These are phyloP conservation scores for Cercospora canescens DNA, from an alignment of 2,329 filamentous ascomycete genomes.

Conservation along the genomic window DNA sequence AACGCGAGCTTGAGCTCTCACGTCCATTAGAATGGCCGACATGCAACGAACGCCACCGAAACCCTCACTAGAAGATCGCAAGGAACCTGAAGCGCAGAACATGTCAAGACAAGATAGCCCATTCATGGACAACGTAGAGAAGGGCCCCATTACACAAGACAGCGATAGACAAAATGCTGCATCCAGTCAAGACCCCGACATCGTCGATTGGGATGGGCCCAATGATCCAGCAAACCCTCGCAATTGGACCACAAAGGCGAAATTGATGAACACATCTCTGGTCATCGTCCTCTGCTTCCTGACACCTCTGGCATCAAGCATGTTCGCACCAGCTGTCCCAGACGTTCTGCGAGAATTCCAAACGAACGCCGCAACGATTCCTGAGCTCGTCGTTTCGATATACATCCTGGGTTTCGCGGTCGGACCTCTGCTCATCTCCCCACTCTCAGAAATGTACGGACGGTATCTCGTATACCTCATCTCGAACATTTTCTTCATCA, in stretches of 20 bases:
- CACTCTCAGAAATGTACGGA: slow-evolving; percentile 37
- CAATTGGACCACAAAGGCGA: slow-evolving; percentile 58
- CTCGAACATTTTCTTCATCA: slow-evolving; percentile 33
- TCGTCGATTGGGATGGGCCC: slow-evolving; percentile 60
- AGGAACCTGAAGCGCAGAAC: slow-evolving; percentile 8
- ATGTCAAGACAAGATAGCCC: not conserved
- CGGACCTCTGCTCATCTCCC: slow-evolving; percentile 44
- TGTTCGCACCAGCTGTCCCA: slow-evolving; percentile 67
- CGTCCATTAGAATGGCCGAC: not conserved
- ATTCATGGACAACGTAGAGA: slow-evolving; percentile 5
- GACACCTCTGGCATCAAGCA: slow-evolving; percentile 54
- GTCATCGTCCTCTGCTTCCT: slow-evolving; percentile 53
- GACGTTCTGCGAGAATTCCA: slow-evolving; percentile 63
- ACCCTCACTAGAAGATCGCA: not conserved
- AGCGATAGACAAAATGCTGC: not conserved
- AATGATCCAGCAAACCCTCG: slow-evolving; percentile 55
- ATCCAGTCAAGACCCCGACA: slow-evolving; percentile 38
- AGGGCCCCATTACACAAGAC: not conserved
- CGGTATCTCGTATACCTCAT: slow-evolving; percentile 31
- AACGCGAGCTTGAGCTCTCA: not conserved
- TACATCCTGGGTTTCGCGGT: slow-evolving; percentile 52
- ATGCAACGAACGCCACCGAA: not conserved
- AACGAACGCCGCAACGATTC: slow-evolving; percentile 53
- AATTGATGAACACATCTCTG: slow-evolving; percentile 42
- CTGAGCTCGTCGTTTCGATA: slow-evolving; percentile 66